Evolutionary conservation across 2,329 filamentous ascomycete species (phyloP), one percentile per base, ranked within the genome.

Genomic region (Sclerotinia nivalis): DNA sequence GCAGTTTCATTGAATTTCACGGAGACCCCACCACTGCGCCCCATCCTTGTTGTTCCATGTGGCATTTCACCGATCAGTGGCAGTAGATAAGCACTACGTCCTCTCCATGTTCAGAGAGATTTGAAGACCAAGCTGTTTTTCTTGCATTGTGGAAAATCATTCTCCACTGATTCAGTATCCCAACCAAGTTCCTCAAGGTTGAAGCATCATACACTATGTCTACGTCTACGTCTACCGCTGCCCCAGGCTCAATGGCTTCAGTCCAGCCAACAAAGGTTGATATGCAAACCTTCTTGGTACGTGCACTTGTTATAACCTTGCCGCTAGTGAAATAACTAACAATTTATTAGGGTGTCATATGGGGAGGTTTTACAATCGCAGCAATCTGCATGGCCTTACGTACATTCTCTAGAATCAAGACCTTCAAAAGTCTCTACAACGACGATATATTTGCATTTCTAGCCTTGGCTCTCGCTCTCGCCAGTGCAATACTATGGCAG

Each of bases 341-440:
- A 56, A 37, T 37, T 31, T 12, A 13, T 56, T 20, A 56, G 54
- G 54, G 54, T 56, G 31, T 56, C 31, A 56, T 56, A 28, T 56
- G 54, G 54, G 54, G 54, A 56, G 54, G 54, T 37, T 56, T 56
- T 28, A 31, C 54, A 2, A 56, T 56, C 31, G 54, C 54, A 34
- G 54, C 20, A 56, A 56, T 56, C 7, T 56, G 54, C 20, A 56
- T 56, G 31, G 54, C 54, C 20, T 22, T 56, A 22, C 54, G 54
- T 9, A 56, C 54, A 56, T 56, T 56, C 54, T 56, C 54, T 56
- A 56, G 54, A 56, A 56, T 56, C 10, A 56, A 56, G 54, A 56
- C 31, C 10, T 56, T 56, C 54, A 56, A 56, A 56, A 56, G 54
- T n/a, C 54, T 56, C 2, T 56, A 56, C 6, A 56, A 20, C 10